Conservation (phyloP, 2,329 filamentous ascomycete genomes). For the Alternaria tenuissima region DNA sequence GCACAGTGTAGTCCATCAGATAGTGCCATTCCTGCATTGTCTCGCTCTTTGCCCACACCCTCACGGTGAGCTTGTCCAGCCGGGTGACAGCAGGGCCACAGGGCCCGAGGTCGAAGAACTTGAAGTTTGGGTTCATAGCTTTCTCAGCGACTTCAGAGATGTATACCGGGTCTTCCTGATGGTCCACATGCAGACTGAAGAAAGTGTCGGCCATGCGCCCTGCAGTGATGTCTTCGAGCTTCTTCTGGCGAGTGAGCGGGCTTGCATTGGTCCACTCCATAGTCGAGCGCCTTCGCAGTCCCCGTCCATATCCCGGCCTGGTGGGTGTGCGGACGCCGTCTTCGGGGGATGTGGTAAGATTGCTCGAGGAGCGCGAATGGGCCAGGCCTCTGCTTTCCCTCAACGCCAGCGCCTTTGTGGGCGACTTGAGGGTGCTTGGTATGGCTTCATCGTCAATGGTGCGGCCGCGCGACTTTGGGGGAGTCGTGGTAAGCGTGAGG, state of each 20-base stretch:
- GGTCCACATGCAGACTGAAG: conserved; percentile 80
- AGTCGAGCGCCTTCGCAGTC: conserved; percentile 64
- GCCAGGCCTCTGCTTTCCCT: conserved; percentile 59
- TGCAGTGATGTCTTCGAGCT: conserved; percentile 75
- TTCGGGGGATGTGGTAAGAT: conserved; percentile 52
- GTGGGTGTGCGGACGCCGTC: conserved; percentile 30
- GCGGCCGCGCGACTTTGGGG: conserved; percentile 60
- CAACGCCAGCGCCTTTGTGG: conserved; percentile 69
- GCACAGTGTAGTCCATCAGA: conserved; percentile 75
- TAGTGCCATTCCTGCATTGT: conserved; percentile 65
- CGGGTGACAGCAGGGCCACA: conserved; percentile 72
- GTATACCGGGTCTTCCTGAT: conserved; percentile 77
- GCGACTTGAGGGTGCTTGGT: conserved; percentile 70
- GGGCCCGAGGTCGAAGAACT: conserved; percentile 77
- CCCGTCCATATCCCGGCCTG: conserved; percentile 48
- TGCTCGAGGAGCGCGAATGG: conserved; percentile 68
- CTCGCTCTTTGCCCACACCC: conserved; percentile 74
- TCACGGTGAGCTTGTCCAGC: conserved; percentile 69
- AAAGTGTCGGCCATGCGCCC: conserved; percentile 84
- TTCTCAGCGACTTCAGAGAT: conserved; percentile 82
- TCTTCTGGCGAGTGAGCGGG: conserved; percentile 71
- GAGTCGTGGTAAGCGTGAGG: conserved; percentile 69
- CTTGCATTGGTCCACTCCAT: conserved; percentile 69
- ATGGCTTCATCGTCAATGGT: conserved; percentile 81
- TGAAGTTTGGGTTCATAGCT: conserved; percentile 91